Conservation (phyloP, 768 basidiomycete genomes). For the Hypsizygus marmoreus region DNA sequence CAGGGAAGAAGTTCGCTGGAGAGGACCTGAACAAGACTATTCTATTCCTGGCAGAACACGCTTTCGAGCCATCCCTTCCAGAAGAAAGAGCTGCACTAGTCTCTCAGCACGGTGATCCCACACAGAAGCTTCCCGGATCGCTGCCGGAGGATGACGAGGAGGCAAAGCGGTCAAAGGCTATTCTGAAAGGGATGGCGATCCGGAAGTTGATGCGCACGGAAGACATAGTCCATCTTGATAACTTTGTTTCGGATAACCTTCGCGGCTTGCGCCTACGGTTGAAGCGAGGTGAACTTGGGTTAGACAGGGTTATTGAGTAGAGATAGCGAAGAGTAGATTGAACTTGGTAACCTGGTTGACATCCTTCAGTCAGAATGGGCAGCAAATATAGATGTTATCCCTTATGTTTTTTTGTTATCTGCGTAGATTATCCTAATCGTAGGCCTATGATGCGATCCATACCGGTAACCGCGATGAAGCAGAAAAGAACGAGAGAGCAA, state of each 20-base stretch:
- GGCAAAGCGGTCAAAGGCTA: conserved; percentile 11
- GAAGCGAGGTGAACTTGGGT: conserved; percentile 19
- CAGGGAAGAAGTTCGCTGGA: conserved; percentile 46
- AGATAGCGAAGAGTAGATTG: background rate
- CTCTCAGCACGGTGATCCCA: conserved; percentile 12
- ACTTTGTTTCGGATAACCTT: conserved; percentile 20
- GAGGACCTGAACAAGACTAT: conserved; percentile 50
- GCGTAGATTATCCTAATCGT: no score
- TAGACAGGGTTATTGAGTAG: conserved; percentile 18
- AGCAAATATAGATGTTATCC: background rate
- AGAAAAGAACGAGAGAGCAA: no score
- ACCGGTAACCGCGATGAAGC: no score
- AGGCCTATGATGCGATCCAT: no score
- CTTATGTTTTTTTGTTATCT: conserved; percentile 3
- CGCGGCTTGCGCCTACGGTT: conserved; percentile 18
- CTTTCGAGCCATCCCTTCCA: conserved; percentile 23
- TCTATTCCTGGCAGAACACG: conserved; percentile 26
- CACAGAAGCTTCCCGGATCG: conserved; percentile 4
- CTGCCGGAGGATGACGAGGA: conserved; percentile 10
- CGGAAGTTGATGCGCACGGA: conserved; percentile 23
- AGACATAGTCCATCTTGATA: conserved; percentile 24
- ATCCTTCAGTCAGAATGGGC: no score
- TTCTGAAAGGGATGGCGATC: conserved; percentile 20
- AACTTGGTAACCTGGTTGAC: no score
- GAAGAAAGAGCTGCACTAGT: conserved; percentile 18